phyloP scores from a whole-genome alignment of 2,329 filamentous ascomycete species.

The Stagonosporopsis tanaceti region DNA sequence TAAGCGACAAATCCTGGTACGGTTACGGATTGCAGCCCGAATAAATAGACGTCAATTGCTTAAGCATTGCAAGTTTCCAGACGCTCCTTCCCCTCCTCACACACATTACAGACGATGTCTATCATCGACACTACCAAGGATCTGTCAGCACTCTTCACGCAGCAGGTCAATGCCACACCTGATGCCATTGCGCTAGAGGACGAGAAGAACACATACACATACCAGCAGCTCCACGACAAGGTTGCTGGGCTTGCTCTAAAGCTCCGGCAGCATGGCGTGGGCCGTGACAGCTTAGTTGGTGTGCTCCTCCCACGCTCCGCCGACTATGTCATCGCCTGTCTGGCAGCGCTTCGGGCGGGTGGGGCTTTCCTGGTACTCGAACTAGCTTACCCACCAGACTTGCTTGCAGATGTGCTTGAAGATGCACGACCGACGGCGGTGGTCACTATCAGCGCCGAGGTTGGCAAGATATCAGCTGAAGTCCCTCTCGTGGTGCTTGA shows the following conservation, averaged over 20 bases:
- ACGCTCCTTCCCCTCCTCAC: slow-evolving; percentile 10
- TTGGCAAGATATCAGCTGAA: slow-evolving; percentile 69
- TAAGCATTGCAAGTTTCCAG: slow-evolving; percentile 6
- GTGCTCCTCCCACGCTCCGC: slow-evolving; percentile 78
- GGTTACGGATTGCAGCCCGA: slow-evolving; percentile 23
- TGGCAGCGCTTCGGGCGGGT: slow-evolving; percentile 79
- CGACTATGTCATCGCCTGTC: slow-evolving; percentile 79
- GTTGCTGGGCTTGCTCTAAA: slow-evolving; percentile 70
- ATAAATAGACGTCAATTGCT: slow-evolving; percentile 33
- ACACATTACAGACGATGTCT: slow-evolving; percentile 58
- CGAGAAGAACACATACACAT: slow-evolving; percentile 71
- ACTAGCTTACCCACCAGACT: slow-evolving; percentile 76
- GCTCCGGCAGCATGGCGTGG: slow-evolving; percentile 72
- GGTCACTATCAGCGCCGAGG: slow-evolving; percentile 71
- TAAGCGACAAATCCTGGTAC: slow-evolving; percentile 24
- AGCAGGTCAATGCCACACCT: slow-evolving; percentile 74
- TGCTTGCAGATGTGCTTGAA: slow-evolving; percentile 78
- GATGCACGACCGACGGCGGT: slow-evolving; percentile 77
- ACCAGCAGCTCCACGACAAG: slow-evolving; percentile 73
- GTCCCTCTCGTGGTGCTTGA: slow-evolving; percentile 73
- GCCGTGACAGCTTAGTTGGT: slow-evolving; percentile 76
- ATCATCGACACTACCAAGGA: slow-evolving; percentile 76
- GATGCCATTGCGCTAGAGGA: slow-evolving; percentile 77
- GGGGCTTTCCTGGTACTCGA: slow-evolving; percentile 84
- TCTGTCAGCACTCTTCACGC: slow-evolving; percentile 73